Percentiles rank a stretch among this genome's conserved stretches.
Conservation (phyloP, 2,329 filamentous ascomycete genomes). For the Verticillium nonalfalfae region DNA sequence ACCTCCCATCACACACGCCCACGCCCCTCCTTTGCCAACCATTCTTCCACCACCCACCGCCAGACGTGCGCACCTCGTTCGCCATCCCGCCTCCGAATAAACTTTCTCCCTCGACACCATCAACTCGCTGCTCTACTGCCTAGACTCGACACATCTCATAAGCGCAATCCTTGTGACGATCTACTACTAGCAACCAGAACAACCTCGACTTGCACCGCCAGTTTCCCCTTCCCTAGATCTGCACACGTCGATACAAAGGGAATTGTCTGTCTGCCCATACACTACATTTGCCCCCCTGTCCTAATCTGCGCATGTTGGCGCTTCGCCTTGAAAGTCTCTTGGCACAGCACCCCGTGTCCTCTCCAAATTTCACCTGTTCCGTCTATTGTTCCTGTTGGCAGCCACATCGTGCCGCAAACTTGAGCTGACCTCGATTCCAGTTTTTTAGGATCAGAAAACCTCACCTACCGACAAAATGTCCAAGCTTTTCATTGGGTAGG, state of each 20-base stretch:
- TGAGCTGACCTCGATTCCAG: not conserved
- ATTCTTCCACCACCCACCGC: not conserved
- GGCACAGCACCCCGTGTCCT: not conserved
- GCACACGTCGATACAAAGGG: not conserved
- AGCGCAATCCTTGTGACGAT: not conserved
- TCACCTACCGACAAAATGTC: slow-evolving; percentile 54
- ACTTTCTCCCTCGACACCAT: not conserved
- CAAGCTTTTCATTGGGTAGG: slow-evolving; percentile 93
- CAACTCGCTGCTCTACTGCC: not conserved
- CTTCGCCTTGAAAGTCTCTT: not conserved
- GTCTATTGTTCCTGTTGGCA: not conserved
- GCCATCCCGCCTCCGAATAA: not conserved
- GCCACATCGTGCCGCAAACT: no score
- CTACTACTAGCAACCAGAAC: not conserved
- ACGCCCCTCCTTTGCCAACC: not conserved
- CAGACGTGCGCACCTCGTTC: not conserved
- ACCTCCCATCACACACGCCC: not conserved
- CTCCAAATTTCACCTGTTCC: not conserved
- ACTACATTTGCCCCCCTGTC: not conserved
- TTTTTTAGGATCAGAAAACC: not conserved
- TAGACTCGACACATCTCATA: not conserved
- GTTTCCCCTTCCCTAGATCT: not conserved
- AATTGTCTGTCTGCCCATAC: not conserved
- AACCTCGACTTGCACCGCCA: not conserved
- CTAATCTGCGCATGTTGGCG: not conserved